phyloP scores from a whole-genome alignment of 164 flowering plant genomes.

The Aristolochia contorta region DNA sequence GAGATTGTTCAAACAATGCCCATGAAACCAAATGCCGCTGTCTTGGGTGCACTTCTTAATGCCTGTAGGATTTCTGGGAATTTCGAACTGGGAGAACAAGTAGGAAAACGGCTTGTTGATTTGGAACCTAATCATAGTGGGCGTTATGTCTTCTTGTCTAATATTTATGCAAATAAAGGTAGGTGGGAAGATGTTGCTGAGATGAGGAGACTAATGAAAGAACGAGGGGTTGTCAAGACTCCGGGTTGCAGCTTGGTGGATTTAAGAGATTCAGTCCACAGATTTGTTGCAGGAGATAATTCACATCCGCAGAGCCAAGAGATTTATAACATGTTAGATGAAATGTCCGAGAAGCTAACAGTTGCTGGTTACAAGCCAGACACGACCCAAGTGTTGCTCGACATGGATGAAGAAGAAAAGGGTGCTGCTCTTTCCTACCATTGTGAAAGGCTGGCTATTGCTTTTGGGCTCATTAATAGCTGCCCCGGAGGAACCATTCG shows the following conservation, averaged over 20 bases:
- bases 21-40: slow-evolving; percentile 12
- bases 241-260: slow-evolving; percentile 21
- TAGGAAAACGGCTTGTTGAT: slow-evolving; percentile 10
- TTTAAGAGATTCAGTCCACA: slow-evolving; percentile 11
- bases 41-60: slow-evolving; percentile 18
- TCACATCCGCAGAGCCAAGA: slow-evolving; percentile 10
- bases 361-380: slow-evolving; percentile 14
- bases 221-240: slow-evolving; percentile 9
- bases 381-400: slow-evolving; percentile 10
- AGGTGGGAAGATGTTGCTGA: slow-evolving; percentile 15
- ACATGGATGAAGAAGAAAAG: slow-evolving; percentile 24
- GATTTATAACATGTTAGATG: slow-evolving; percentile 12
- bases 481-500: slow-evolving; percentile 15
- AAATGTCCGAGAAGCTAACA: slow-evolving; percentile 10
- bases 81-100: slow-evolving; percentile 11
- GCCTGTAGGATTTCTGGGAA: slow-evolving; percentile 16
- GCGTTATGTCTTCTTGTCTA: slow-evolving; percentile 13
- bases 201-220: slow-evolving; percentile 11
- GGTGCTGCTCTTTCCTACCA: slow-evolving; percentile 18
- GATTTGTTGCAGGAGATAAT: slow-evolving; percentile 19
- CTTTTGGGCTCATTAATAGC: slow-evolving; percentile 18
- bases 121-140: slow-evolving; percentile 13
- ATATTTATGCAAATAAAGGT: slow-evolving; percentile 13
- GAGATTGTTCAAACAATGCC: slow-evolving; percentile 12
- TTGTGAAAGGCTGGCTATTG: slow-evolving; percentile 22